A percentile compares a stretch with the other conserved stretches of the same genome.
phyloP scores from a whole-genome alignment of 2,329 filamentous ascomycete genomes.

The Neofusicoccum ribis region DNA sequence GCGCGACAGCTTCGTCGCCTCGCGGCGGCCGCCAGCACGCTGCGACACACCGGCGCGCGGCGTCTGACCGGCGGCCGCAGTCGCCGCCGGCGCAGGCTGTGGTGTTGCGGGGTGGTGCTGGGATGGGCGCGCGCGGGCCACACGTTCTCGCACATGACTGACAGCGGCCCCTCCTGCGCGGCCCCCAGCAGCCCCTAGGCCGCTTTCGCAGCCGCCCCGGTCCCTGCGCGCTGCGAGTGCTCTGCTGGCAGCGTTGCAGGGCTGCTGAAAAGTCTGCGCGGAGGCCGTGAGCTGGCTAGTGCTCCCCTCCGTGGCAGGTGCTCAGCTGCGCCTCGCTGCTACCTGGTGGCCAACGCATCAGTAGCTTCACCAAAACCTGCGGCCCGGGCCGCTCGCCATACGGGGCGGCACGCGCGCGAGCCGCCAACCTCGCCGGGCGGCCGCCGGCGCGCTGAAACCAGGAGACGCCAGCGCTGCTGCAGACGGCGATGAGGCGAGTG shows the following conservation, averaged over 20 bases:
- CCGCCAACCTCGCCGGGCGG: not conserved
- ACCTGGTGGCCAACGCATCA: constrained; percentile 1
- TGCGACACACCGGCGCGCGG: constrained; percentile 1
- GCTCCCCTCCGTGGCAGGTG: constrained; percentile 7
- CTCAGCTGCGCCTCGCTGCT: constrained; percentile 2
- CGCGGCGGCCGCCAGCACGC: not conserved
- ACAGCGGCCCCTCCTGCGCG: not conserved
- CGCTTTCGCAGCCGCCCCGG: not conserved
- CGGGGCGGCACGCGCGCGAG: constrained; percentile 14
- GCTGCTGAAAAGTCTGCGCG: not conserved
- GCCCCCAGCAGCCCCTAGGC: not conserved
- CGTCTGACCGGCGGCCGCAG: not conserved
- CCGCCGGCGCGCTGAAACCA: too few relatives aligned
- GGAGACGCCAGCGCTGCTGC: not conserved
- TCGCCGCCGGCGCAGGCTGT: not conserved
- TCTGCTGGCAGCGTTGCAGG: not conserved
- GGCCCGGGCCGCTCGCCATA: constrained; percentile 15
- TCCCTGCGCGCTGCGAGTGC: constrained; percentile 6
- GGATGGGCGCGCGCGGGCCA: not conserved
- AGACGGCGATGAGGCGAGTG: not conserved
- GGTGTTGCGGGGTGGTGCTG: constrained; percentile 13
- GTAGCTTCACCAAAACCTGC: not conserved
- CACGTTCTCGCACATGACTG: constrained; percentile 7
- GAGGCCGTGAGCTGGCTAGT: not conserved
- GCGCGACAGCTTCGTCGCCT: not conserved